Evolutionary conservation across 208 protist species (phyloP), one percentile per base, ranked within the genome.

Genomic region (Plasmodiophora brassicae): DNA sequence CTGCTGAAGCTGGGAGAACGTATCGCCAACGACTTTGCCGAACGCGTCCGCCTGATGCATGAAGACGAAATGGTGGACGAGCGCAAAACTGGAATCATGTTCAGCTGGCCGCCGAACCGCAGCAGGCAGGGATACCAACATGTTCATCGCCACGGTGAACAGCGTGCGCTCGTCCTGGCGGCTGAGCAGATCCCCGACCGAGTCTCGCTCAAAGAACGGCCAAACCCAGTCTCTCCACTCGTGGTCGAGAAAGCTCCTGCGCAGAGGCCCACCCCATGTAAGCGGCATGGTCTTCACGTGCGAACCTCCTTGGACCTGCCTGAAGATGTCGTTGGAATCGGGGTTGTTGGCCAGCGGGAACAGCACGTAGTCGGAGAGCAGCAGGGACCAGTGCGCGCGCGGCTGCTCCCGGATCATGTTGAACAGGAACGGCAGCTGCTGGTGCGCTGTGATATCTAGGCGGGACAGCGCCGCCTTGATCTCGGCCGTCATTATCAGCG

Each of bases 311-410:
- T n/a, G n/a, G n/a, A n/a, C n/a, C n/a, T 38, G 41, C 65, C 41
- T 78, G n/a, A 44, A 78, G 5, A 78, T 14, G 41, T 14, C 65
- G n/a, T 78, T n/a, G 41, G 32, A n/a, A 5, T n/a, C 32, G 5
- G 65, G 32, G 65, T 78, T 78, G n/a, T 78, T 78, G n/a, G 65
- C 65, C 65, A 78, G 20, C 20, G 65, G 65, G 65, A 78, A 78
- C n/a, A 32, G 10, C 10, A 78, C n/a, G n/a, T 78, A 78, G 10
- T 5, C 41, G 10, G 65, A 78, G 32, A 78, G 65, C 41, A 78
- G 65, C 65, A 38, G n/a, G 5, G 65, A 5, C 65, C 65, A 78
- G 5, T 78, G 5, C 14, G 65, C 5, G 32, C 65, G 65, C 5
- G 65, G 65, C 65, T 78, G 65, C 14, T 32, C 5, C 41, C 65